Percentiles rank a stretch among this genome's conserved stretches.
phyloP scores from a whole-genome alignment of 192 early-diverging fungal genomes.

The Podila minutissima region DNA sequence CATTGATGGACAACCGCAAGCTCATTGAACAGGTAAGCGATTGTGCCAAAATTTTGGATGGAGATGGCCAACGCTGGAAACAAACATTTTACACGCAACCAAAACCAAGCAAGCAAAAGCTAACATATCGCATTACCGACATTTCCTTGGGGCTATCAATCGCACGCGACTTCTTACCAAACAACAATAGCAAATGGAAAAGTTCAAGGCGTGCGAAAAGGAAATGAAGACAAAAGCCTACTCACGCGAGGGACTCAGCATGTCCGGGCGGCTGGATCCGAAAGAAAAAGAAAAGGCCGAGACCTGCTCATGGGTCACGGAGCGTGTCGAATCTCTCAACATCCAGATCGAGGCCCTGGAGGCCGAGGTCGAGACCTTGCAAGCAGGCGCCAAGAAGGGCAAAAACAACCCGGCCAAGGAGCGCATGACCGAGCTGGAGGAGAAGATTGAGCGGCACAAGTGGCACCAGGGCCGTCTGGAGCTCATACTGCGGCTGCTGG shows the following conservation, averaged over 20 bases:
- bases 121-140: not conserved
- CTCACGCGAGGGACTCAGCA: constrained; percentile 92
- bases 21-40: constrained; percentile 84
- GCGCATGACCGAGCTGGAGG: constrained; percentile 73
- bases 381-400: constrained; percentile 73
- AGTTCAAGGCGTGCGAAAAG: constrained; percentile 97
- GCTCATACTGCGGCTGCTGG: constrained; percentile 90
- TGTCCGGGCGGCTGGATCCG: constrained; percentile 88
- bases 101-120: not conserved
- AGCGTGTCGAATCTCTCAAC: constrained; percentile 82
- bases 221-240: constrained; percentile 99
- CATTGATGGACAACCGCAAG: constrained; percentile 89
- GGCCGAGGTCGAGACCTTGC: constrained; percentile 84
- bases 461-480: constrained; percentile 92
- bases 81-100: not conserved
- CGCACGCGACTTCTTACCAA: not conserved
- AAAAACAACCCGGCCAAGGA: constrained; percentile 88
- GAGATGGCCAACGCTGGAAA: not conserved
- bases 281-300: constrained; percentile 93
- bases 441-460: constrained; percentile 88
- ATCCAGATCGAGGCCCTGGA: constrained; percentile 95
- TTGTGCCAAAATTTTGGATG: not conserved
- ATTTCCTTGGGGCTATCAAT: not conserved
- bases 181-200: constrained; percentile 90
- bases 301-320: constrained; percentile 84